These are phyloP conservation scores for Penicillium bovifimosum DNA, from an alignment of 495 filamentous ascomycete genomes.

Conservation along the genomic window DNA sequence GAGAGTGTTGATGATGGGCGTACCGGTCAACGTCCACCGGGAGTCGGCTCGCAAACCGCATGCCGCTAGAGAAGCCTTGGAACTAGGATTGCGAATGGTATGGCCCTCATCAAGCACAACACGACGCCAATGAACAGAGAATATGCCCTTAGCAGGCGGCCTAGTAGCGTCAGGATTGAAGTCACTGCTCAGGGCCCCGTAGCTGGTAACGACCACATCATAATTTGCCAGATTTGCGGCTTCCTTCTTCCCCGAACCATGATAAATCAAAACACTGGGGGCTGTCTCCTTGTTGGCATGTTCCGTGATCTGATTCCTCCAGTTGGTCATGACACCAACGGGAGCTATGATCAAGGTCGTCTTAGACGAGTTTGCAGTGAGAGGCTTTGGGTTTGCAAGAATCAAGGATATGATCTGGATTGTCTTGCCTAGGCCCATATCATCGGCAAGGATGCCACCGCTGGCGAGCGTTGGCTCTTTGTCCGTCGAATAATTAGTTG, in stretches of 20 bases:
- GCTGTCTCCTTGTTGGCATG: slow-evolving; percentile 58
- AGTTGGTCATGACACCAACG: slow-evolving; percentile 88
- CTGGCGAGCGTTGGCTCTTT: slow-evolving; percentile 58
- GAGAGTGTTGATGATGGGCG: slow-evolving; percentile 70
- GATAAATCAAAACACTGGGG: slow-evolving; percentile 68
- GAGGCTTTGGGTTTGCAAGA: slow-evolving; percentile 49
- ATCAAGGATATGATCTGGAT: slow-evolving; percentile 82
- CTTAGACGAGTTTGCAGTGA: slow-evolving; percentile 35
- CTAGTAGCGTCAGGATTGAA: slow-evolving; percentile 32
- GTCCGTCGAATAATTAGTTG: slow-evolving; percentile 62
- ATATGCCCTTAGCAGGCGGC: slow-evolving; percentile 43
- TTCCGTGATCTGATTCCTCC: slow-evolving; percentile 72
- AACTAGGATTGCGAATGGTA: slow-evolving; percentile 70
- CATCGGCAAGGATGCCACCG: slow-evolving; percentile 85
- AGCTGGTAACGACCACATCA: slow-evolving; percentile 81
- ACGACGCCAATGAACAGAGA: slow-evolving; percentile 69
- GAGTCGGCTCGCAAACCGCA: slow-evolving; percentile 61
- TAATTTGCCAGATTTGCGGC: slow-evolving; percentile 49
- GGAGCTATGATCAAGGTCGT: slow-evolving; percentile 79
- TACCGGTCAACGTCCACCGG: slow-evolving; percentile 80
- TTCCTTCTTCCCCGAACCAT: slow-evolving; percentile 57
- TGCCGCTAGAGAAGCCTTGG: slow-evolving; percentile 65
- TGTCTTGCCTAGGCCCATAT: slow-evolving; percentile 95
- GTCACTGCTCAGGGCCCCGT: slow-evolving; percentile 54
- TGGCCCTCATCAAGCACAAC: slow-evolving; percentile 88